A percentile compares a stretch with the other conserved stretches of the same genome.
phyloP scores from a whole-genome alignment of 2,329 filamentous ascomycete species.

The Xylariaceae sp. region DNA sequence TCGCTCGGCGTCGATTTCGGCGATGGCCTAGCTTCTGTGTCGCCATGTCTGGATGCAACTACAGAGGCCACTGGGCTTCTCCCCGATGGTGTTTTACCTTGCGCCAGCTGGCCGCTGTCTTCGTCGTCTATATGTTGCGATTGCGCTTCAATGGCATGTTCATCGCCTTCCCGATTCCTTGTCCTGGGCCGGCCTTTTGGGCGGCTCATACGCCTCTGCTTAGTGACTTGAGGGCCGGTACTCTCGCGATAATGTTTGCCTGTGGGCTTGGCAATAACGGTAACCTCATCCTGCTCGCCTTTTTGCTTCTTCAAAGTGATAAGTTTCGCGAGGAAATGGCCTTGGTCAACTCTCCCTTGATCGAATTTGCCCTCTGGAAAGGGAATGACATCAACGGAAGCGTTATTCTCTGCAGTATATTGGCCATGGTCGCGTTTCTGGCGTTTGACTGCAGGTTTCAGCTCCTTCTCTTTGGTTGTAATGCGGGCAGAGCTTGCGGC shows the following conservation, averaged over 20 bases:
- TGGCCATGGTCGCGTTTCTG: slow-evolving; percentile 5
- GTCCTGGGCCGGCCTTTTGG: background rate
- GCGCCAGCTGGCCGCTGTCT: background rate
- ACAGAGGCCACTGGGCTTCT: too few species aligned
- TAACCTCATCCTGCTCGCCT: slow-evolving; percentile 63
- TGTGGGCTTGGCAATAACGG: slow-evolving; percentile 34
- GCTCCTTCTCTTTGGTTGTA: slow-evolving; percentile 58
- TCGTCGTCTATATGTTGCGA: background rate
- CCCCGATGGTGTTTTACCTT: too few species aligned
- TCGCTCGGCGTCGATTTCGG: slow-evolving; percentile 20
- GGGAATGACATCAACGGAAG: slow-evolving; percentile 31
- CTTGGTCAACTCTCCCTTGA: slow-evolving; percentile 35
- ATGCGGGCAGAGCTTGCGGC: slow-evolving; percentile 68
- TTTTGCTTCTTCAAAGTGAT: slow-evolving; percentile 60
- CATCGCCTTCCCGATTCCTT: background rate
- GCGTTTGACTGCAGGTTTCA: slow-evolving; percentile 41
- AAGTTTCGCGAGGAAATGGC: slow-evolving; percentile 59
- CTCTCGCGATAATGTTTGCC: slow-evolving; percentile 1
- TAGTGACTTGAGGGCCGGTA: background rate
- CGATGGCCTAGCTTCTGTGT: slow-evolving; percentile 9
- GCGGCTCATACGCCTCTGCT: background rate
- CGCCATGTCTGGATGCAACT: too few species aligned
- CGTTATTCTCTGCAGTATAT: slow-evolving; percentile 14
- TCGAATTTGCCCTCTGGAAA: slow-evolving; percentile 44
- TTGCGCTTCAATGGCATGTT: background rate